Evolutionary conservation across 129 eudicot genomes (phyloP), one percentile per base, ranked within the genome.

Genomic region (Flaveria brownii): DNA sequence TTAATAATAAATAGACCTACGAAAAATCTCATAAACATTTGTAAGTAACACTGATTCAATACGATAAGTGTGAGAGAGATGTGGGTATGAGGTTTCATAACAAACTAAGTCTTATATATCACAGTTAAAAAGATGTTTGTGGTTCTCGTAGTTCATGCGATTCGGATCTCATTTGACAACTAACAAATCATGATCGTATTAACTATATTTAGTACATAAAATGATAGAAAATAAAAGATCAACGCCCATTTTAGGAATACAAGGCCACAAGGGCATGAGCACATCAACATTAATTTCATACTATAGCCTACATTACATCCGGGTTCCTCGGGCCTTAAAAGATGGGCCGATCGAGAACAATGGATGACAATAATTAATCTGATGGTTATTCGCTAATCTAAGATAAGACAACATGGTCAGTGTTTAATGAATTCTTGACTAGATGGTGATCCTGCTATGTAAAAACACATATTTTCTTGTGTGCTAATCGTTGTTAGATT

Each of bases 401-500:
- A 20, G 71, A 50, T 60, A 76, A 71, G 49, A 62, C 52, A 72
- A 62, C 52, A 72, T 14, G 68, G 68, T 41, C 68, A 57, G 77
- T 43, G 39, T 73, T 73, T 22, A 42, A 57, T 57, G 68, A 73
- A 73, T 73, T 23, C 43, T 43, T 43, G 39, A 57, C 77, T 57
- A 73, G 56, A 73, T 41, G 68, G 67, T 41, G 56, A 23, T 57
- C 30, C 51, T 18, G 28, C 46, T 55, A 20, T 14, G 69, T 30
- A 63, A 65, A 70, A 64, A 65, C 80, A 66, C 41, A 39, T 73
- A 14, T 65, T 66, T 76, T 65, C 72, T 66, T 65, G 25, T 76
- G 50, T 76, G 80, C 75, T 80, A 77, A 74, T 61, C 66, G 66
- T 66, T 69, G 86, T 87, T 85, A 85, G 80, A 77, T 82, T 82